Percentiles rank a stretch among this genome's conserved stretches.
These are phyloP conservation scores for Cryptococcus neoformans DNA, from an alignment of 1,284 basidiomycete species.

Conservation along the genomic window DNA sequence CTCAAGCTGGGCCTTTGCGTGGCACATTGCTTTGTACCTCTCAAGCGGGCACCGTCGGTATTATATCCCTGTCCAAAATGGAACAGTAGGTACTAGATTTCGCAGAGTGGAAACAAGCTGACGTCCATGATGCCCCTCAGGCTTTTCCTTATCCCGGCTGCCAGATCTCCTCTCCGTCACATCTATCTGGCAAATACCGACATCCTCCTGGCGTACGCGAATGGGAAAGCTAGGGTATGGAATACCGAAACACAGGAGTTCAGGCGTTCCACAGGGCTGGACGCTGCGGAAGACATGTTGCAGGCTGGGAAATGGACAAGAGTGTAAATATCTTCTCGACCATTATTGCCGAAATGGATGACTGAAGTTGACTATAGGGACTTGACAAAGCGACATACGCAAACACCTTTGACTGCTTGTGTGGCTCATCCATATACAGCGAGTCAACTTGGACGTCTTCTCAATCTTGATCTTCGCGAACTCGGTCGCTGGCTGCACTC, in stretches of 20 bases:
- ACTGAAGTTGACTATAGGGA: not conserved
- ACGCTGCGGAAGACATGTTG: slow-evolving; percentile 73
- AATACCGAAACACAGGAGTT: slow-evolving; percentile 81
- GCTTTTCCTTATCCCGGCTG: slow-evolving; percentile 73
- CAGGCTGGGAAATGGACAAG: slow-evolving; percentile 66
- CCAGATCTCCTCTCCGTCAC: slow-evolving; percentile 61
- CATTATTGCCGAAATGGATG: not conserved
- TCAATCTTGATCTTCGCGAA: slow-evolving; percentile 26
- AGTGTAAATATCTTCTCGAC: slow-evolving; percentile 48
- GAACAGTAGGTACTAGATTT: slow-evolving; percentile 60
- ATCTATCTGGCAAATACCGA: slow-evolving; percentile 69
- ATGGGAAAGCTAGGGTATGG: slow-evolving; percentile 80
- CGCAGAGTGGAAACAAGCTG: not conserved
- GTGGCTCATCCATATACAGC: not conserved
- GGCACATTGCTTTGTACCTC: slow-evolving; percentile 73
- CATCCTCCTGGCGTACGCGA: slow-evolving; percentile 71
- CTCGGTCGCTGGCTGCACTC: slow-evolving; percentile 21
- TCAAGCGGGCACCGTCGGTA: slow-evolving; percentile 73
- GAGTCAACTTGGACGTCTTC: slow-evolving; percentile 11
- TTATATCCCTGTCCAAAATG: slow-evolving; percentile 71
- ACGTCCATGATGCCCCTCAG: slow-evolving; percentile 43
- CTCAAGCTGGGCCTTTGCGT: slow-evolving; percentile 57
- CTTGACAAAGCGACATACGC: not conserved
- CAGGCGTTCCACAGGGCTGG: slow-evolving; percentile 71
- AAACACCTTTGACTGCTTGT: not conserved